Conservation (phyloP, 495 filamentous ascomycete genomes). For the Penicillium egyptiacum region DNA sequence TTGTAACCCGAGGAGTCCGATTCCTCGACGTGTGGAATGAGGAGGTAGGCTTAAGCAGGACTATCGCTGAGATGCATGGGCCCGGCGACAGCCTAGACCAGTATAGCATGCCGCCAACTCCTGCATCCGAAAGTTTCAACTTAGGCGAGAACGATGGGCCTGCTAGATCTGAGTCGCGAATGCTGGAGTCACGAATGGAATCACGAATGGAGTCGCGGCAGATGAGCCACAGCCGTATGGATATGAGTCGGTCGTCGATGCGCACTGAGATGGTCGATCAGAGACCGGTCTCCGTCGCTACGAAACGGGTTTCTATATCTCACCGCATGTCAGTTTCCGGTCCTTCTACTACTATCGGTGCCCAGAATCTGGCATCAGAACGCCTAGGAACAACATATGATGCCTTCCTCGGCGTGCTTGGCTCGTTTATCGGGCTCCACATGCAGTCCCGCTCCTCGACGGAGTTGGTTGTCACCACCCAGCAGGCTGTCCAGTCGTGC, state of each 20-base stretch:
- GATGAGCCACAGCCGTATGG: constrained; percentile 41
- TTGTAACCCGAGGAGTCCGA: constrained; percentile 84
- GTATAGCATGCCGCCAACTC: constrained; percentile 63
- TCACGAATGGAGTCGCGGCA: constrained; percentile 22
- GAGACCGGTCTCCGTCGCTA: constrained; percentile 37
- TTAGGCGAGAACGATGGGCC: constrained; percentile 21
- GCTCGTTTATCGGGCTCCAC: constrained; percentile 88
- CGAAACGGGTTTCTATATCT: constrained; percentile 55
- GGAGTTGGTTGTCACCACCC: constrained; percentile 71
- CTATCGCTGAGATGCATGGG: constrained; percentile 58
- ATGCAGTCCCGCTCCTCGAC: constrained; percentile 84
- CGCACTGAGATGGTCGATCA: constrained; percentile 38
- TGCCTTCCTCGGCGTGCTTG: constrained; percentile 80
- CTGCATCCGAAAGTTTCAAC: constrained; percentile 59
- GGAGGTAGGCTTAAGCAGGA: constrained; percentile 63
- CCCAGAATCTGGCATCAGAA: constrained; percentile 58
- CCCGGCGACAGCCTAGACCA: constrained; percentile 27
- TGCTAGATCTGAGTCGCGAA: constrained; percentile 35
- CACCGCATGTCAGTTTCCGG: constrained; percentile 56
- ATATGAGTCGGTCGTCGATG: constrained; percentile 40
- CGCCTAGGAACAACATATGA: constrained; percentile 78
- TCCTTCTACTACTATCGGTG: constrained; percentile 44
- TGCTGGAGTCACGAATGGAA: constrained; percentile 12
- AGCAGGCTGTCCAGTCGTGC: constrained; percentile 80
- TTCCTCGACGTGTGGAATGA: constrained; percentile 91